Evolutionary conservation across 192 early-diverging fungal genomes (phyloP), one percentile per base, ranked within the genome.

Genomic region (Coemansia sp.): DNA sequence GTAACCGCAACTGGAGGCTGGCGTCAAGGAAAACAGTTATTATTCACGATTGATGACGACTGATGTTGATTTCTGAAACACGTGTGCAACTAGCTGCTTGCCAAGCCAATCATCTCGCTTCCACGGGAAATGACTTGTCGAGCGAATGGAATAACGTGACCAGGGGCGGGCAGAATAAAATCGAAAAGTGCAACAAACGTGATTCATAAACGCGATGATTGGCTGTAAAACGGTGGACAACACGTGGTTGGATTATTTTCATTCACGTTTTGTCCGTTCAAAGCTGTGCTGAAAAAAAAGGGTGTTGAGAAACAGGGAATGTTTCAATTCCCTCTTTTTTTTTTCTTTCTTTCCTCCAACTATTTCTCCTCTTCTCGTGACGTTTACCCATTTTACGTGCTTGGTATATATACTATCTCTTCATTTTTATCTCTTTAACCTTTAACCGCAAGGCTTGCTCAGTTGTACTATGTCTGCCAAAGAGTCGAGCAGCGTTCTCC

Each of bases 211-310:
- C 9, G 3, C 8, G 14, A 7, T 65, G 63, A 79, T 79, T 79
- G 76, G 76, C 40, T 46, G 50, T 20, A 32, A 20, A 15, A 14
- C 0, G n/a, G 2, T 15, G n/a, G 25, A 56, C 45, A 68, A 57
- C 76, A 79, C 71, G 76, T 79, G 76, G 76, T 61, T 79, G 60
- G 76, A 66, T 67, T 68, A 61, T 73, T 62, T 52, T 48, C 17
- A 1, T 29, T 29, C 29, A 29, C 1, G 3, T 29, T 29, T 29
- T 29, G 29, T 29, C 29, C 29, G 9, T 7, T 25, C 22, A 25
- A 23, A 52, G 9, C 49, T 25, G 38, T 13, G 38, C 38, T 23
- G 22, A 20, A 15, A 25, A 25, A 7, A 13, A 50, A 9, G 2
- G 13, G 22, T 11, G 22, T 52, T 5, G 23, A 22, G 22, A 13